These are phyloP conservation scores for Chalciporus pseudorubinellus DNA, from an alignment of 768 basidiomycete species.

Conservation along the genomic window DNA sequence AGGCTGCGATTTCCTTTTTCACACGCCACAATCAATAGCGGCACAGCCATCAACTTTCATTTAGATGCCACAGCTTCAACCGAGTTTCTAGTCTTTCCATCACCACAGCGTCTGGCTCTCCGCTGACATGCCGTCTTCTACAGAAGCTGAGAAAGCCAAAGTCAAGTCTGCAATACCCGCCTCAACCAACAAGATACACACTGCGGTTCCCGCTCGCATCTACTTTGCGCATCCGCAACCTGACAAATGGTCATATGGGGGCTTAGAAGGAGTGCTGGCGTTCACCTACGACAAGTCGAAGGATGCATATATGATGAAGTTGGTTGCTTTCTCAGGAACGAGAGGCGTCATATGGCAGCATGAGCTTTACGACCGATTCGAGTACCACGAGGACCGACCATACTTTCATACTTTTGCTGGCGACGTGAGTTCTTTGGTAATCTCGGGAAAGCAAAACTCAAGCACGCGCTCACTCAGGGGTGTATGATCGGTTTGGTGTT, in stretches of 20 bases:
- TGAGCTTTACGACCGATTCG: constrained; percentile 80
- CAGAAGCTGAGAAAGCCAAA: constrained; percentile 76
- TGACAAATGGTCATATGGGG: constrained; percentile 80
- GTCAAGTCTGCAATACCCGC: constrained; percentile 62
- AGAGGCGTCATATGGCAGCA: constrained; percentile 92
- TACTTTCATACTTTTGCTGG: constrained; percentile 93
- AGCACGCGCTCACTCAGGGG: constrained; percentile 45
- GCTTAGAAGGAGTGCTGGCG: constrained; percentile 82
- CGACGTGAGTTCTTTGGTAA: constrained; percentile 63
- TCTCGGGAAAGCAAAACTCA: background rate
- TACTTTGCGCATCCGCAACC: constrained; percentile 87
- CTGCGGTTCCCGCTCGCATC: constrained; percentile 80
- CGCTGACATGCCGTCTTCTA: constrained; percentile 64
- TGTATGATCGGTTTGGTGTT: constrained; percentile 93
- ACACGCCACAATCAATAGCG: constrained; percentile 11
- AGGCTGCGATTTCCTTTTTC: constrained; percentile 13
- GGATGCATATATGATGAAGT: constrained; percentile 60
- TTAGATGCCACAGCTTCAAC: constrained; percentile 3
- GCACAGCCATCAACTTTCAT: background rate
- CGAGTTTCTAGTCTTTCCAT: constrained; percentile 1
- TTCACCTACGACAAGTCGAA: constrained; percentile 61
- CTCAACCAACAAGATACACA: constrained; percentile 68
- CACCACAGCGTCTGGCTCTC: background rate
- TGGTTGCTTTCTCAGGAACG: constrained; percentile 84
- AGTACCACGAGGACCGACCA: constrained; percentile 78